Evolutionary conservation across 208 protist species (phyloP).

Genomic region (Trypanosoma lewisi): DNA sequence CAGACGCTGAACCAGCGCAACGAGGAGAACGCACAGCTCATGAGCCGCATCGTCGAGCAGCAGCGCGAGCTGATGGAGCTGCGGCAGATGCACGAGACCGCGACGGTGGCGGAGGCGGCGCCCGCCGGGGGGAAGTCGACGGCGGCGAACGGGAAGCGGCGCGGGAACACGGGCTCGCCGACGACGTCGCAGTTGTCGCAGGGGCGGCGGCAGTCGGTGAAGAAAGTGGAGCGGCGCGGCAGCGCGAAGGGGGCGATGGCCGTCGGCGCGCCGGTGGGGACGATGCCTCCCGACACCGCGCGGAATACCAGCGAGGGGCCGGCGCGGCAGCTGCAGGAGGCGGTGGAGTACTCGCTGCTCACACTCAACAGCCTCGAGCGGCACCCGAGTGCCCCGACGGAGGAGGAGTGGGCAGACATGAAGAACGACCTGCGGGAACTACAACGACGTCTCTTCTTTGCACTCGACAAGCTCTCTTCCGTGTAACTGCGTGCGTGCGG

Average conservation of each 20-base stretch:
- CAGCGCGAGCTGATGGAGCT: conserved; percentile 39
- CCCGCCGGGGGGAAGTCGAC: neutral
- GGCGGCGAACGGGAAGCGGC: neutral
- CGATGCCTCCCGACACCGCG: neutral
- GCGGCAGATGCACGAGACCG: conserved; percentile 6
- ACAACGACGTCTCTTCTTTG: conserved; percentile 41
- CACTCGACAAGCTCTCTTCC: conserved; percentile 7
- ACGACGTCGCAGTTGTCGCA: neutral
- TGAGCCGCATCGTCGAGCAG: conserved; percentile 51
- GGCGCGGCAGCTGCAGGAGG: conserved; percentile 23
- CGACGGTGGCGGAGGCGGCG: neutral
- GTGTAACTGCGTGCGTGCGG: neutral
- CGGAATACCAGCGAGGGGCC: neutral
- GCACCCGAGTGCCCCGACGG: conserved; percentile 4
- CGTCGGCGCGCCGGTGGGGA: neutral
- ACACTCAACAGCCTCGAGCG: conserved; percentile 50
- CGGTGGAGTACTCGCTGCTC: conserved; percentile 47
- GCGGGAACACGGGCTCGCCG: neutral
- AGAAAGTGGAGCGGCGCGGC: neutral
- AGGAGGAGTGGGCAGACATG: conserved; percentile 26
- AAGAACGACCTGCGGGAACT: conserved; percentile 47
- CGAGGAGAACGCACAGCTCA: conserved; percentile 48
- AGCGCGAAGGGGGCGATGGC: neutral
- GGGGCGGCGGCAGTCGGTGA: neutral
- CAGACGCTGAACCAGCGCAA: conserved; percentile 51